Base-by-base conservation (phyloP, 2,329 filamentous ascomycete species). In the Neofusicoccum kwambonambiense region DNA sequence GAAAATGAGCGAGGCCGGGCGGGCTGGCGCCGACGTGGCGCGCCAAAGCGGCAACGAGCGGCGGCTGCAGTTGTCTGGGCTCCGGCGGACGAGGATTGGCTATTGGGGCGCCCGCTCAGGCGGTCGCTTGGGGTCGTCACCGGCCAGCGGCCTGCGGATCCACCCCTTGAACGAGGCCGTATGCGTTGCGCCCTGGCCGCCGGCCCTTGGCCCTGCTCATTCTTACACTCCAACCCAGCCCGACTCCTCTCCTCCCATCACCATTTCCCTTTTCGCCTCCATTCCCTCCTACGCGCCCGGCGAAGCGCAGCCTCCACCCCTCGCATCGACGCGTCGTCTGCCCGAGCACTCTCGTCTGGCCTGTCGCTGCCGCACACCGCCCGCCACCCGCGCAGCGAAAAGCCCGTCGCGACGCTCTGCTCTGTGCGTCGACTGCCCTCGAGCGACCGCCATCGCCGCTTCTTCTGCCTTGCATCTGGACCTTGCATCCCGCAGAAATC, bases 301-400 rank as follows among this genome's bases (percentile, higher is more conserved):
- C 58, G 47, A 62, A 62, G 58, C 58, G 58, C 58, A 50, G n/a
- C 57, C 57, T 61, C 58, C 58, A 62, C 22, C 58, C 37, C 56
- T 60, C 41, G 56, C 56, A 37, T 47, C 57, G 56, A 60, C 56
- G 56, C 56, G 56, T 60, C 56, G 57, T 35, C 44, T 50, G 58
- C 44, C 17, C 45, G 42, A 60, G 56, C 56, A 60, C 19, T 47
- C 31, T 37, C 41, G 54, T 47, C 56, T 31, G 56, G 41, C 42
- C 31, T 17, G 52, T 41, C 47, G 58, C 58, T 62, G 58, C 58
- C 34, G 42, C 57, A 37, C 57, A 15, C n/a, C n/a, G 35, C 42
- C 57, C 42, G 22, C 56, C 41, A 19, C 51, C 56, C 19, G 41
- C 42, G 31, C 56, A 60, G 56, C 42, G 27, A 31, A 45, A 57